Base-by-base conservation (phyloP, 768 basidiomycete species). In the Boletus vinaceobasis region DNA sequence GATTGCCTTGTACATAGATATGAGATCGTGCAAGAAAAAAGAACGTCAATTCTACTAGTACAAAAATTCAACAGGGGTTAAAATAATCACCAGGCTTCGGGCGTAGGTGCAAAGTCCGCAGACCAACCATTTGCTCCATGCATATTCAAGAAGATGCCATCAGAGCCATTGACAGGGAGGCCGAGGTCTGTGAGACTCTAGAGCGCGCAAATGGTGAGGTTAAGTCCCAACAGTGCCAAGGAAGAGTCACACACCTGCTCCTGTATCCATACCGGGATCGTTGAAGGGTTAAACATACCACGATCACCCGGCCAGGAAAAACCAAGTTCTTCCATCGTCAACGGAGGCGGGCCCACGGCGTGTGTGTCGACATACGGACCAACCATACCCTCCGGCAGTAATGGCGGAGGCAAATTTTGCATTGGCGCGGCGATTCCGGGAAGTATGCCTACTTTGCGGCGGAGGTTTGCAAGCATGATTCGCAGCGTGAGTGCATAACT, bases 381-480 rank as follows among this genome's bases (percentile, higher is more conserved):
- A 43, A 86, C 75, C 55, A 87, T 75, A 73, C 85, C 81, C 35
- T 82, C 82, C 38, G 82, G 79, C 48, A 81, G 73, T 26, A 74
- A 70, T 17, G 82, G 79, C 0, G 82, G 80, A 50, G 79, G 81
- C 69, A 81, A 71, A 8, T 74, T 75, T 17, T 81, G 80, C 21
- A 74, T 68, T 17, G 82, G 78, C 2, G 78, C 77, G 58, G 65
- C 70, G 29, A 77, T 72, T 11, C 78, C 81, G 43, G 77, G 77
- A 13, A 71, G 69, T 57, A 90, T 75, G 6, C 91, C 90, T 39
- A 94, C 81, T 74, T 93, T 96, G 55, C 93, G 87, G 43, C 92
- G 85, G 55, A 96, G 80, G 71, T 91, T 93, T 46, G 92, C 88
- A 48, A 97, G 81, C 93, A 96, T 95, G 65, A 97, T 87, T 50